Evolutionary conservation across 2,329 filamentous ascomycete species (phyloP).

Genomic region (Fusarium nygamai): DNA sequence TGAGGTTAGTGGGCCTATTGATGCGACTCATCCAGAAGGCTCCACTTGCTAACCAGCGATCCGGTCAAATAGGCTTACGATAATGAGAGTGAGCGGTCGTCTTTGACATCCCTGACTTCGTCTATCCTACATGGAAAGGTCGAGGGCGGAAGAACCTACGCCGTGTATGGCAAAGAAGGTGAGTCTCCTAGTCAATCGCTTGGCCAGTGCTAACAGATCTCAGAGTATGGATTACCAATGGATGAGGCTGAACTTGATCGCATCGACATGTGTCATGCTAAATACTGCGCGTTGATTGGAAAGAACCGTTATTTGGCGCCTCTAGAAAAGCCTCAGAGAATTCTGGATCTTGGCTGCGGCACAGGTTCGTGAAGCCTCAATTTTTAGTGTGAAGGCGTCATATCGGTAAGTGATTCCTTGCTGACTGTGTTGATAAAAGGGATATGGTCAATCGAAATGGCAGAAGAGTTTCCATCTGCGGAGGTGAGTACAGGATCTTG

Average conservation of each 20-base stretch:
- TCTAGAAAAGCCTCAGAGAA: conserved; percentile 37
- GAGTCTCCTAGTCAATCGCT: not conserved
- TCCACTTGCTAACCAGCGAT: conserved; percentile 10
- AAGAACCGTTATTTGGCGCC: conserved; percentile 42
- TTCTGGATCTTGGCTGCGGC: conserved; percentile 47
- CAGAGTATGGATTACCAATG: conserved; percentile 54
- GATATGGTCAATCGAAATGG: conserved; percentile 52
- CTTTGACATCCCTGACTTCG: conserved; percentile 42
- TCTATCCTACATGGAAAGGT: conserved; percentile 39
- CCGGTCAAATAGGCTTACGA: conserved; percentile 20
- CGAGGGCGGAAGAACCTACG: conserved; percentile 48
- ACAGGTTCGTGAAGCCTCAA: conserved; percentile 32
- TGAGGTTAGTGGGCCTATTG: conserved; percentile 25
- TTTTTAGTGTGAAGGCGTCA: too few relatives aligned
- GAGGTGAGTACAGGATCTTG: conserved; percentile 12
- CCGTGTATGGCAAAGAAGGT: conserved; percentile 49
- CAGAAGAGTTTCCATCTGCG: conserved; percentile 41
- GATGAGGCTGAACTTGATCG: conserved; percentile 53
- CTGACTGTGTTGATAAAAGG: not conserved
- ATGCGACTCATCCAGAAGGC: not conserved
- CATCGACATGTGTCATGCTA: conserved; percentile 53
- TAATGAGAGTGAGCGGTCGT: conserved; percentile 30
- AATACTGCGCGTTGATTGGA: conserved; percentile 46
- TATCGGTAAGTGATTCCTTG: not conserved
- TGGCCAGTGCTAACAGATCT: not conserved